A percentile compares a stretch with the other conserved stretches of the same genome.
These are phyloP conservation scores for Vigna trinervia DNA, from an alignment of 306 rosid species.

Conservation along the genomic window DNA sequence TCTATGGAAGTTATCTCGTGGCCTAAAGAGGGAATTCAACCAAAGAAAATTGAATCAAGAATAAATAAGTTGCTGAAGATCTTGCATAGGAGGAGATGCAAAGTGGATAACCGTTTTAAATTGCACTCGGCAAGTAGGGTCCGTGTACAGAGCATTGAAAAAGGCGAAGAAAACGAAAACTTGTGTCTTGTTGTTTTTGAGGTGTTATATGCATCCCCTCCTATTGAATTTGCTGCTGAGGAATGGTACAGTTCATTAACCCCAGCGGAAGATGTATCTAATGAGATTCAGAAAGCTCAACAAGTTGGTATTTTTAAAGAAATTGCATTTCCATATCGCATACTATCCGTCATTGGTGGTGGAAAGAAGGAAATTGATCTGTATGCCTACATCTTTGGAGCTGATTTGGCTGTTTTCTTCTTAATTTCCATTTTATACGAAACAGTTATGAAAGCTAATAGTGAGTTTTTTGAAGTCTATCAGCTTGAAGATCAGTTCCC, in stretches of 20 bases:
- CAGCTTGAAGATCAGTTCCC: slow-evolving; percentile 98
- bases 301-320: slow-evolving; percentile 60
- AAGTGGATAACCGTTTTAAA: slow-evolving; percentile 50
- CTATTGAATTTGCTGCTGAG: slow-evolving; percentile 56
- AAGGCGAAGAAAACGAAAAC: slow-evolving; percentile 68
- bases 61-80: slow-evolving; percentile 69
- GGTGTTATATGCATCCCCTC: slow-evolving; percentile 82
- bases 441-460: slow-evolving; percentile 72
- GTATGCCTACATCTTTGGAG: slow-evolving; percentile 89
- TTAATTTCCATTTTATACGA: slow-evolving; percentile 81
- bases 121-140: slow-evolving; percentile 87
- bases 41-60: slow-evolving; percentile 81
- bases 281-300: slow-evolving; percentile 76
- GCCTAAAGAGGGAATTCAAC: slow-evolving; percentile 94
- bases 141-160: slow-evolving; percentile 90
- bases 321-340: slow-evolving; percentile 75
- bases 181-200: slow-evolving; percentile 77
- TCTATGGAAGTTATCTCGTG: slow-evolving; percentile 77
- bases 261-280: slow-evolving; percentile 89
- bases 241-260: slow-evolving; percentile 81
- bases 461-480: slow-evolving; percentile 83
- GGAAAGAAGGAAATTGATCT: slow-evolving; percentile 87
- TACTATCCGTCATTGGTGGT: slow-evolving; percentile 83
- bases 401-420: slow-evolving; percentile 88
- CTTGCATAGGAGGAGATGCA: slow-evolving; percentile 73